A percentile compares a stretch with the other conserved stretches of the same genome.
Conservation (phyloP, 495 filamentous ascomycete genomes). For the Podospora australis region DNA sequence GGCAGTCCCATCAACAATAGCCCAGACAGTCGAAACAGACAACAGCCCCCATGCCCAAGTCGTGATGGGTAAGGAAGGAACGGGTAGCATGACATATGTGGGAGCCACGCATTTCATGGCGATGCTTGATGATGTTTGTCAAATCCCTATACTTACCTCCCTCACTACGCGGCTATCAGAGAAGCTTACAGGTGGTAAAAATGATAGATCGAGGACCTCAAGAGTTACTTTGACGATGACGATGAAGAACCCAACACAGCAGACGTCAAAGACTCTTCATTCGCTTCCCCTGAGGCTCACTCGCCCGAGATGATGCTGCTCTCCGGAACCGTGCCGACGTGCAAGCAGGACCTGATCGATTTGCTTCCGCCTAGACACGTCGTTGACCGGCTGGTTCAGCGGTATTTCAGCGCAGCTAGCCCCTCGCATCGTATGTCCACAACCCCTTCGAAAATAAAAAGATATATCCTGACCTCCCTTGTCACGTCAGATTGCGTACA, state of each 20-base stretch:
- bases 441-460: too few species aligned
- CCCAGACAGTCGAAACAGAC: too few species aligned
- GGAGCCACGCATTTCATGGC: constrained; percentile 51
- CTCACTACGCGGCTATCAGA: not conserved
- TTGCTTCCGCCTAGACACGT: constrained; percentile 33
- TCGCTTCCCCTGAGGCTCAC: constrained; percentile 16
- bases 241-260: constrained; percentile 8
- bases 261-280: constrained; percentile 18
- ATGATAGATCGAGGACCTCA: constrained; percentile 39
- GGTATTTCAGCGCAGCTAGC: constrained; percentile 45
- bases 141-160: not conserved
- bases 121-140: constrained; percentile 46
- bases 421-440: constrained; percentile 36
- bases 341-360: constrained; percentile 33
- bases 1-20: not conserved
- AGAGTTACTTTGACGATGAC: constrained; percentile 38
- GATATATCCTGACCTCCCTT: too few species aligned
- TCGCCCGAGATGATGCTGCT: constrained; percentile 30
- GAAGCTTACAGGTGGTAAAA: not conserved
- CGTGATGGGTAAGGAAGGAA: constrained; percentile 27
- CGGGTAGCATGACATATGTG: constrained; percentile 33
- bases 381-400: constrained; percentile 38
- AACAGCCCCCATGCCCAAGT: constrained; percentile 19
- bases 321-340: constrained; percentile 19
- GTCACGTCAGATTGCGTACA: constrained; percentile 41